phyloP scores from a whole-genome alignment of 1,284 basidiomycete genomes.

The Puccinia polysora region DNA sequence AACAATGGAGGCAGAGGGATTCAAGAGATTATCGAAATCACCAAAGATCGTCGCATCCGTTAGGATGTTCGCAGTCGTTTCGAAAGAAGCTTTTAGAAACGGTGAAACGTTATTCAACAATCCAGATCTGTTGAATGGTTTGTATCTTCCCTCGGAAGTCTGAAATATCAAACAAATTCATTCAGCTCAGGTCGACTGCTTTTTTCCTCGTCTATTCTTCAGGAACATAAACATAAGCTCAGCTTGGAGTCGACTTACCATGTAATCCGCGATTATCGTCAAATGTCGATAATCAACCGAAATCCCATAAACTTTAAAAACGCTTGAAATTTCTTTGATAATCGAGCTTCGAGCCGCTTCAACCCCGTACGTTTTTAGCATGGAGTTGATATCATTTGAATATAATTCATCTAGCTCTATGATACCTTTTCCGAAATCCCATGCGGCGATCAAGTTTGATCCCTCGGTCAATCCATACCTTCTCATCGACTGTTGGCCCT shows the following conservation, averaged over 20 bases:
- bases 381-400: slow-evolving; percentile 93
- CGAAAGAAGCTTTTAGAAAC: slow-evolving; percentile 92
- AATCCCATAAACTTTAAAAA: slow-evolving; percentile 97
- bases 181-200: background rate
- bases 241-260: slow-evolving; percentile 61
- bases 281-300: slow-evolving; percentile 91
- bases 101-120: slow-evolving; percentile 86
- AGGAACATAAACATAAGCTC: background rate
- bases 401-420: slow-evolving; percentile 78
- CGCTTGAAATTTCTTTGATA: slow-evolving; percentile 72
- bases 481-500: background rate
- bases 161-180: slow-evolving; percentile 52
- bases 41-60: slow-evolving; percentile 90
- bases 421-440: slow-evolving; percentile 74
- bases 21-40: slow-evolving; percentile 85
- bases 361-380: slow-evolving; percentile 73
- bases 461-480: slow-evolving; percentile 62
- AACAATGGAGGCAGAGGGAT: slow-evolving; percentile 86
- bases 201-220: background rate
- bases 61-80: slow-evolving; percentile 92
- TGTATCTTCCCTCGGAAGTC: slow-evolving; percentile 96
- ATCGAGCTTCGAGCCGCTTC: slow-evolving; percentile 55
- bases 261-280: slow-evolving; percentile 97
- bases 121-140: slow-evolving; percentile 94
- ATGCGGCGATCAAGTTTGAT: slow-evolving; percentile 85